Conservation (phyloP, 2,329 filamentous ascomycete species). For the Xylariaceae sp. region DNA sequence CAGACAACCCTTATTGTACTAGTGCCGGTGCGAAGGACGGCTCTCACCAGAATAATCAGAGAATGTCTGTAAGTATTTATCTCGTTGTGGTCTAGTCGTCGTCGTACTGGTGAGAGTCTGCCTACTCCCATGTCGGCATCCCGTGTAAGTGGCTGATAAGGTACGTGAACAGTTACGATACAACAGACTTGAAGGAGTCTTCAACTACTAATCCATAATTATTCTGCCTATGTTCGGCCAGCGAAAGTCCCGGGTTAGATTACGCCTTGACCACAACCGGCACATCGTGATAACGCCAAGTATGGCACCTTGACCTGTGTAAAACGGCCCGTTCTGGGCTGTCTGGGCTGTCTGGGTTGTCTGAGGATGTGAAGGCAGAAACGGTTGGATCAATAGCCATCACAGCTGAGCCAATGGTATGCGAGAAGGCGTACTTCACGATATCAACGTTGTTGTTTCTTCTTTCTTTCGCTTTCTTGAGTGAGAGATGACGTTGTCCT, state of each 20-base stretch:
- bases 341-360: background rate
- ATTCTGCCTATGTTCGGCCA: slow-evolving; percentile 4
- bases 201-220: too few species aligned
- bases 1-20: background rate
- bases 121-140: background rate
- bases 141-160: too few species aligned
- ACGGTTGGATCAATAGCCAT: background rate
- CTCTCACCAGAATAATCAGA: too few species aligned
- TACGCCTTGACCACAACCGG: background rate
- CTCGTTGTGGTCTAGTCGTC: too few species aligned
- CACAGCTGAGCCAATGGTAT: slow-evolving; percentile 1
- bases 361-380: background rate
- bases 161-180: too few species aligned
- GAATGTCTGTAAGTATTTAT: too few species aligned
- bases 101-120: background rate
- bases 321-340: slow-evolving; percentile 1
- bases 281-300: background rate
- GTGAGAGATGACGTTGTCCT: background rate
- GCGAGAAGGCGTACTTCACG: background rate
- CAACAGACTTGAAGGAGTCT: too few species aligned
- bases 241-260: slow-evolving; percentile 2
- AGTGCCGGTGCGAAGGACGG: background rate
- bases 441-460: background rate
- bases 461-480: background rate
- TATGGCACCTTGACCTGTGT: background rate